Base-by-base conservation (phyloP, 2,329 filamentous ascomycete species). In the Penicillium digitatum region DNA sequence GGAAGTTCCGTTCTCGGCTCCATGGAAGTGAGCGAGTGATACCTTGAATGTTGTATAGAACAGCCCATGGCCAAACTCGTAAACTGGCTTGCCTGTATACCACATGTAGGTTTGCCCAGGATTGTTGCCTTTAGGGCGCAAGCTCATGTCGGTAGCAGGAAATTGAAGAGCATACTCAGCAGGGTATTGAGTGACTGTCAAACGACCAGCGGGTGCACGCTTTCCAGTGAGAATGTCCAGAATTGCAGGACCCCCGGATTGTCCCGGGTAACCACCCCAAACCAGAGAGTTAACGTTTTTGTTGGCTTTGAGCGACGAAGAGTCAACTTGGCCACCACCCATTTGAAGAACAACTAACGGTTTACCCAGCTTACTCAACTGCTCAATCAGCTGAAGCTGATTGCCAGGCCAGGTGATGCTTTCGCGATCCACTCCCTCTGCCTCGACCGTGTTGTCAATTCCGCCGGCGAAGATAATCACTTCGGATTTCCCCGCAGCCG, bases 81-180 rank as follows among this genome's bases (percentile, higher is more conserved):
- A 72, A 5, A 77, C 74, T 0, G 75, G 65, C 10, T 64, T 63
- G 4, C 70, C 70, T 0, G 67, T 71, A 56, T 76, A 77, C 76
- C 76, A 78, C 55, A 73, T 74, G 53, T 78, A 78, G 0, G 76
- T 78, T 24, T 76, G 70, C 0, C 76, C 76, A 0, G 75, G 76
- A 22, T 74, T 75, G 10, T 56, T 58, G 1, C 62, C 66, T 20
- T 66, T 69, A 0, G 75, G 75, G 3, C 75, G 68, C 11, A 78
- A 64, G n/a, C 59, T 67, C 72, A 76, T 74, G 52, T 78, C 74
- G 0, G 66, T 70, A 3, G 74, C 70, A 1, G 72, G 67, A 53
- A 78, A 75, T 32, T 72, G 61, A 5, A 64, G 62, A 1, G 71
- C 80, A 73, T 66, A 82, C 68, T 66, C 58, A 5, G 69, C 70